A percentile compares a stretch with the other conserved stretches of the same genome.
These are phyloP conservation scores for Salicornia ramosissima DNA, from an alignment of 148 eudicot species.

Conservation along the genomic window DNA sequence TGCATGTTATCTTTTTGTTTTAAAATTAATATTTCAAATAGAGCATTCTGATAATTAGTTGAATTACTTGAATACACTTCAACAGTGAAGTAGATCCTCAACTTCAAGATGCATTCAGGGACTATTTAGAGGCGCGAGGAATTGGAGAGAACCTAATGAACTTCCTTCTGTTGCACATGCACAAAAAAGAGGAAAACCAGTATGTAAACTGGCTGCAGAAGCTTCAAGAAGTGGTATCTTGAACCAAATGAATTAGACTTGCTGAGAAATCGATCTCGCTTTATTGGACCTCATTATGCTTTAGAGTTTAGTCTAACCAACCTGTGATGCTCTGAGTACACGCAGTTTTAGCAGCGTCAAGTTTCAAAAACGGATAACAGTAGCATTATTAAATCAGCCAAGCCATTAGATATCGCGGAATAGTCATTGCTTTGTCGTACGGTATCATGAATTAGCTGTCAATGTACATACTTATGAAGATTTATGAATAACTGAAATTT, in stretches of 20 bases:
- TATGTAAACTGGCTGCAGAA: conserved; percentile 72
- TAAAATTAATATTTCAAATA: too few species aligned
- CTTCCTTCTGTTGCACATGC: conserved; percentile 57
- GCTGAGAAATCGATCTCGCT: neutral
- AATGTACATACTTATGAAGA: neutral
- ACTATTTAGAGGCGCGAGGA: conserved; percentile 59
- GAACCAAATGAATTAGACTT: conserved; percentile 16
- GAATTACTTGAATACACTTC: neutral
- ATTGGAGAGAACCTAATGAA: conserved; percentile 41
- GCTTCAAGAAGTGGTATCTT: conserved; percentile 36
- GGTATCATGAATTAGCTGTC: conserved; percentile 2
- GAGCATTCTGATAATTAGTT: conserved; percentile 7
- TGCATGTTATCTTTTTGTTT: too few species aligned
- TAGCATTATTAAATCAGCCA: neutral
- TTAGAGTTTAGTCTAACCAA: neutral
- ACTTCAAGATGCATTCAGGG: conserved; percentile 50
- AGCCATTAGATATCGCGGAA: neutral
- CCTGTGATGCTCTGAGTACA: neutral
- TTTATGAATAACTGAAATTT: neutral
- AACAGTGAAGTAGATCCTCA: conserved; percentile 54
- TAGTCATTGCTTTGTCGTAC: conserved; percentile 1
- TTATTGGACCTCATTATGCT: neutral
- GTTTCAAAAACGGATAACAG: too few species aligned
- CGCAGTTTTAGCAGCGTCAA: neutral
- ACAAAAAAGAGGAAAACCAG: conserved; percentile 73